Evolutionary conservation across 2,329 filamentous ascomycete genomes (phyloP), one percentile per base, ranked within the genome.

Genomic region (Fusarium protoensiforme): DNA sequence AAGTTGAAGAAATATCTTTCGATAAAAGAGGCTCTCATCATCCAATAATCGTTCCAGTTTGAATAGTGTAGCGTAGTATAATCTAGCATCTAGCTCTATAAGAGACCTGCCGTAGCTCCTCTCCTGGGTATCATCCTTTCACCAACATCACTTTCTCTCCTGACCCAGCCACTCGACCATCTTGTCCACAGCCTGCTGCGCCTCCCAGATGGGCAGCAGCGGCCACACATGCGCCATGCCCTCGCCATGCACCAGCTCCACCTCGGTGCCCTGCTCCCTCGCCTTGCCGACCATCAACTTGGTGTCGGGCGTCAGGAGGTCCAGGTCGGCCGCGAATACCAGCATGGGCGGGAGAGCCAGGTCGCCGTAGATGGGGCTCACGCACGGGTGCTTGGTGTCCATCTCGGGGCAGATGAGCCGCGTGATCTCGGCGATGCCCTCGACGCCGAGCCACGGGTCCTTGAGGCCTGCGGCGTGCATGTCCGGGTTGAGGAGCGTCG

Each of bases 151-250:
- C 60, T 56, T 57, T 18, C 38, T 46, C n/a, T 64, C 65, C 43
- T 69, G 43, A 31, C 70, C 68, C 39, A 82, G 35, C 76, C 78
- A 82, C 24, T 73, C 53, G 0, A 81, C 63, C 38, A 81, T 78
- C 61, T 65, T 74, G 7, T 79, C 73, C 24, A 79, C 58, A 1
- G 80, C 79, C 31, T 72, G 61, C 18, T 63, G 69, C 5, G 74
- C 78, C 64, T 82, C 80, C 29, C 75, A 73, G 5, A 80, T 73
- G 9, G 79, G 74, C 6, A 81, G 41, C 36, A 81, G 24, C 7
- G 79, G 79, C 80, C 80, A 82, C 10, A 79, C 78, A 36, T 82
- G 80, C 56, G 81, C 71, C 80, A 82, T 77, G 7, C 77, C 79
- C 67, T 78, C 74, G 16, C 80, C 80, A 16, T 76, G 46, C 6